These are phyloP conservation scores for Lactarius sanguifluus DNA, from an alignment of 768 basidiomycete genomes.

Conservation along the genomic window DNA sequence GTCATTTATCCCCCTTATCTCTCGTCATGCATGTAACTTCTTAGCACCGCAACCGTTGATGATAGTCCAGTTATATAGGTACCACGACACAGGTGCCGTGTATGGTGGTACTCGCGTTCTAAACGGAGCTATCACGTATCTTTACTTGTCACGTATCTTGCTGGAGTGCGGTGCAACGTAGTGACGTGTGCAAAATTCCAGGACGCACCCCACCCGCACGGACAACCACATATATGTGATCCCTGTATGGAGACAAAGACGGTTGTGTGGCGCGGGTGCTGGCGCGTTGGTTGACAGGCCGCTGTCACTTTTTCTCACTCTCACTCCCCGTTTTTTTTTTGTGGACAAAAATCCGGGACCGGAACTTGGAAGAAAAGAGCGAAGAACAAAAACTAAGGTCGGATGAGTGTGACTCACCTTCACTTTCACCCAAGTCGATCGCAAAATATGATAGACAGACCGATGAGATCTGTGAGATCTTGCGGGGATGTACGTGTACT, in stretches of 20 bases:
- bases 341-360: neutral
- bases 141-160: neutral
- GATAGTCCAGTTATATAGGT: neutral
- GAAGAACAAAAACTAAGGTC: neutral
- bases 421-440: neutral
- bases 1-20: neutral
- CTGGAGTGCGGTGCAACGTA: neutral
- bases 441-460: neutral
- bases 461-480: constrained; percentile 1
- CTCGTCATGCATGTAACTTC: neutral
- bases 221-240: neutral
- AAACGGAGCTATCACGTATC: neutral
- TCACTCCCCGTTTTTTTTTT: neutral
- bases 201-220: neutral
- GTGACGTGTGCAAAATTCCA: neutral
- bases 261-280: neutral
- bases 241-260: neutral
- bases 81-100: neutral
- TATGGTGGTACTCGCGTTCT: neutral
- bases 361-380: neutral
- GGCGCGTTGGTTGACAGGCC: neutral
- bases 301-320: neutral
- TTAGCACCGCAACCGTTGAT: neutral
- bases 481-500: neutral
- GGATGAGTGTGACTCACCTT: neutral